Conservation (phyloP, 2,329 filamentous ascomycete species). For the Zymoseptoria passerinii region DNA sequence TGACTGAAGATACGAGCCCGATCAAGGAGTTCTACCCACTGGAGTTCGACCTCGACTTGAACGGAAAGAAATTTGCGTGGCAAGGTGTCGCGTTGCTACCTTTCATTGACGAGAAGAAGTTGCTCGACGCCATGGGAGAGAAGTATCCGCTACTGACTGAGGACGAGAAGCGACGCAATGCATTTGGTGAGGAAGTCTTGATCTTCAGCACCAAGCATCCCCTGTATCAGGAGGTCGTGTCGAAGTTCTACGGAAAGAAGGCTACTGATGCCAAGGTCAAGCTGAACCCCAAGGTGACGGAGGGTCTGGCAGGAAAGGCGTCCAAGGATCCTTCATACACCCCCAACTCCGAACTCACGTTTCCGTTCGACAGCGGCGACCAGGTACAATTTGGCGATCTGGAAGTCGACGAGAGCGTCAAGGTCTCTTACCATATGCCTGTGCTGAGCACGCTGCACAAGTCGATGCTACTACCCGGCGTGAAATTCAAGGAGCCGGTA, state of each 20-base stretch:
- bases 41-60: constrained; percentile 86
- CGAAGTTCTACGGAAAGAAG: constrained; percentile 87
- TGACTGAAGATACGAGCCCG: constrained; percentile 78
- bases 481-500: constrained; percentile 61
- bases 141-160: constrained; percentile 72
- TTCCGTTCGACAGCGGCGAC: constrained; percentile 33
- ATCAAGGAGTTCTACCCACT: constrained; percentile 98
- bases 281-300: constrained; percentile 65
- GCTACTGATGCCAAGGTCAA: constrained; percentile 57
- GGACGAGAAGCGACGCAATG: constrained; percentile 72
- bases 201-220: constrained; percentile 77
- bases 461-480: constrained; percentile 84
- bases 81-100: constrained; percentile 88
- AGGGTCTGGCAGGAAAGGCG: constrained; percentile 70
- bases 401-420: constrained; percentile 79
- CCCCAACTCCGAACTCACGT: constrained; percentile 61
- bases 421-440: constrained; percentile 82
- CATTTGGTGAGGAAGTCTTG: constrained; percentile 69
- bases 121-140: constrained; percentile 72
- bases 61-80: constrained; percentile 98
- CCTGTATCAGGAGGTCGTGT: constrained; percentile 76
- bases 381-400: constrained; percentile 58
- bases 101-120: constrained; percentile 86
- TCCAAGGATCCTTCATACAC: constrained; percentile 77
- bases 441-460: constrained; percentile 67